Percentiles rank a stretch among this genome's conserved stretches.
phyloP scores from a whole-genome alignment of 257 asterid species.

The Mitragyna speciosa region DNA sequence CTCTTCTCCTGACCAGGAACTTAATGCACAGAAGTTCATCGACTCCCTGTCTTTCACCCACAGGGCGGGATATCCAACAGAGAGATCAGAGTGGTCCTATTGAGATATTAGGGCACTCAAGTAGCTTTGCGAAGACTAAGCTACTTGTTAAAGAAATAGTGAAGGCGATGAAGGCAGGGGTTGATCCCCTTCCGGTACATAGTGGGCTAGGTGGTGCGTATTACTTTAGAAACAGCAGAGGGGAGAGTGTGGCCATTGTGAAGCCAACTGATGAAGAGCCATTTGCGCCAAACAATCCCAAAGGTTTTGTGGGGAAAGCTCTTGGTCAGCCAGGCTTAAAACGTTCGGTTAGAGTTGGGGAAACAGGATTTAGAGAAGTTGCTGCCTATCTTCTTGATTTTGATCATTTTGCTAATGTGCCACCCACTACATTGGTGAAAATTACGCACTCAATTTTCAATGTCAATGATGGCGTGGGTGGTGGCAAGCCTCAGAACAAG shows the following conservation, averaged over 20 bases:
- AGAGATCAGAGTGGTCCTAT: slow-evolving; percentile 82
- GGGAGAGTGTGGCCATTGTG: slow-evolving; percentile 90
- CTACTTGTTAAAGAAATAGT: slow-evolving; percentile 76
- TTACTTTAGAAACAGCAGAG: slow-evolving; percentile 70
- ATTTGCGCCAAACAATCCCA: slow-evolving; percentile 93
- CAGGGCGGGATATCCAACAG: slow-evolving; percentile 76
- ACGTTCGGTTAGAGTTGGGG: slow-evolving; percentile 88
- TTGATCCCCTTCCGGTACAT: slow-evolving; percentile 78
- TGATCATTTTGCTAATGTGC: slow-evolving; percentile 87
- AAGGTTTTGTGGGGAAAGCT: slow-evolving; percentile 93
- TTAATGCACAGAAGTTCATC: slow-evolving; percentile 88
- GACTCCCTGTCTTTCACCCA: slow-evolving; percentile 94
- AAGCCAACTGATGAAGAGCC: slow-evolving; percentile 99
- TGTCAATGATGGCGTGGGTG: slow-evolving; percentile 81
- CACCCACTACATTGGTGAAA: slow-evolving; percentile 89
- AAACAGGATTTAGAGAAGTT: slow-evolving; percentile 91
- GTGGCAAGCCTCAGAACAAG: slow-evolving; percentile 54
- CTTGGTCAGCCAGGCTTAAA: slow-evolving; percentile 95
- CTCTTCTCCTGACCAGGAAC: slow-evolving; percentile 78
- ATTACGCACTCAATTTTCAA: slow-evolving; percentile 85
- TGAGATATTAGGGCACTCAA: slow-evolving; percentile 74
- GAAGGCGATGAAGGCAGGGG: slow-evolving; percentile 74
- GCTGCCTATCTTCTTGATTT: slow-evolving; percentile 93
- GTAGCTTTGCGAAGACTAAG: slow-evolving; percentile 47
- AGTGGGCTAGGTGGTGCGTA: slow-evolving; percentile 98